Evolutionary conservation across 495 filamentous ascomycete genomes (phyloP), one percentile per base, ranked within the genome.

Genomic region (Talaromyces wortmannii): DNA sequence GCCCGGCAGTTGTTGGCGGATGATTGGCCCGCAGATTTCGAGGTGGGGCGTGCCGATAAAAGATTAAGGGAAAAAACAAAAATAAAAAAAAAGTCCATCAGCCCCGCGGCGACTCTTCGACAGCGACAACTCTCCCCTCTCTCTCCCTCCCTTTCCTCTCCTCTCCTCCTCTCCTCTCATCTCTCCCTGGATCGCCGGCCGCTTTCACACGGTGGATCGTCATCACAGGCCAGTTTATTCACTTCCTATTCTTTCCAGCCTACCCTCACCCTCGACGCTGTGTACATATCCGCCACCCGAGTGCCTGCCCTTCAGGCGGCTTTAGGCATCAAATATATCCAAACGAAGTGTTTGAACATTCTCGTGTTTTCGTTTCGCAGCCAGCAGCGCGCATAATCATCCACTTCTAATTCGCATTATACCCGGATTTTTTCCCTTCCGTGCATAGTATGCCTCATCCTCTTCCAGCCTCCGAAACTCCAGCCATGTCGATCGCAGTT

Each of bases 381-480:
- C 23, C 23, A 23, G 23, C 23, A 23, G 13, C 36, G 8, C 8
- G 8, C 36, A 40, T 40, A 40, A 40, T 2, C 31, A 15, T 32
- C 16, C 31, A n/a, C 31, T 32, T 40, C 17, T n/a, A 23, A 32
- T 50, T 50, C 31, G 23, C 31, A n/a, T 16, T 42, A 52, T 52
- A 52, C 50, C 50, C 50, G 11, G 30, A 48, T 47, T 52, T 23
- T 4, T 23, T 23, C 16, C 12, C 10, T 17, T 18, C 42, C 4
- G 16, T 53, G 8, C 32, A 62, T 59, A 81, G 59, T 61, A 90
- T 89, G 86, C 86, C 86, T 56, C 86, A 89, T 69, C 74, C 63
- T 51, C 73, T 83, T 45, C 82, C 81, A 18, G 79, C 81, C 59
- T 73, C 83, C 51, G 81, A 80, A 66, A 65, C 75, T 46, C 76